Evolutionary conservation across 1,284 basidiomycete species (phyloP).

Genomic region (Rhodotorula mucilaginosa): DNA sequence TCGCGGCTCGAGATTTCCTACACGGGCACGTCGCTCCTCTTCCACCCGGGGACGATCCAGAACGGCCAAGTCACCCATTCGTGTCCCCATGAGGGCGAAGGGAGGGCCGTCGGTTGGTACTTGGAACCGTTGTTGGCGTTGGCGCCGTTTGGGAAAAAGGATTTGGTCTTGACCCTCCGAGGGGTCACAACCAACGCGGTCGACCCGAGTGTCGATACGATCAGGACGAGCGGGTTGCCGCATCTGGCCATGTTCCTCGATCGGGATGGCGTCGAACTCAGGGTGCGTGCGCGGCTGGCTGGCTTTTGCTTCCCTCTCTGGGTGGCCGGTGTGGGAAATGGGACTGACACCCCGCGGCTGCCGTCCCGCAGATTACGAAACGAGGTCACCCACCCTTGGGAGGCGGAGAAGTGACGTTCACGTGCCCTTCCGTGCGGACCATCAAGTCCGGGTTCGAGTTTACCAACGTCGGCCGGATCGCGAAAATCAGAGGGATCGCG

Average conservation of each 20-base stretch:
- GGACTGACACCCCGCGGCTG: background rate
- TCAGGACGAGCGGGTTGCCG: conserved; percentile 88
- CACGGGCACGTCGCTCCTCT: conserved; percentile 84
- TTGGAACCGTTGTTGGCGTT: conserved; percentile 86
- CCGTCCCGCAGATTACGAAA: conserved; percentile 70
- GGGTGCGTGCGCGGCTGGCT: conserved; percentile 54
- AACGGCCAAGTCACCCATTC: conserved; percentile 82
- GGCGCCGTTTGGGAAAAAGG: conserved; percentile 89
- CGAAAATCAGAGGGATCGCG: conserved; percentile 93
- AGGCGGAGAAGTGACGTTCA: conserved; percentile 87
- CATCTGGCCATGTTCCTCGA: conserved; percentile 81
- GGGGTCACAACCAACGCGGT: conserved; percentile 86
- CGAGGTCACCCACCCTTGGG: conserved; percentile 87
- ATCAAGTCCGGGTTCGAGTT: conserved; percentile 87
- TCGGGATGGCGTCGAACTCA: conserved; percentile 78
- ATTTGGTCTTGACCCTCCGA: conserved; percentile 72
- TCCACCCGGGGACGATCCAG: conserved; percentile 87
- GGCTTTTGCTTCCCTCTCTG: background rate
- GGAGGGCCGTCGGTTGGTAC: conserved; percentile 73
- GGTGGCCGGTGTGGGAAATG: background rate
- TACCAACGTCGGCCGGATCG: conserved; percentile 82
- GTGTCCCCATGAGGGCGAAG: conserved; percentile 61
- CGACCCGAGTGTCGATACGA: conserved; percentile 84
- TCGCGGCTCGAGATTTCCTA: conserved; percentile 94
- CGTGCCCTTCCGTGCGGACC: conserved; percentile 87